Evolutionary conservation across 2,329 filamentous ascomycete genomes (phyloP).

Genomic region (Malbranchea zuffiana): DNA sequence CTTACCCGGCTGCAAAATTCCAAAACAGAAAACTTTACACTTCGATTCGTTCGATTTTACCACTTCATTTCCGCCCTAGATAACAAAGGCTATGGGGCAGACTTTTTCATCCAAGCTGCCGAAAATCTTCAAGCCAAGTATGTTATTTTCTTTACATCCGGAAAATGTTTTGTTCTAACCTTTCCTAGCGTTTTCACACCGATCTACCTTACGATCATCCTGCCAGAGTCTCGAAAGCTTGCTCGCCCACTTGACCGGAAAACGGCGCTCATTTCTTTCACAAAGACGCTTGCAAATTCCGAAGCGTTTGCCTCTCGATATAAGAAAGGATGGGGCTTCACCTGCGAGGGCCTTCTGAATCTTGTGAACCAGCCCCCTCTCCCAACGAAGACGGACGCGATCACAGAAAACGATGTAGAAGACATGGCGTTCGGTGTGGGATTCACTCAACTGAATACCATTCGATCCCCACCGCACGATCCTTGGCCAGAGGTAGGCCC

Average conservation of each 20-base stretch:
- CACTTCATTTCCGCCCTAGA: slow-evolving; percentile 75
- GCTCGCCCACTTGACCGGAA: slow-evolving; percentile 84
- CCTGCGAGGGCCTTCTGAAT: slow-evolving; percentile 78
- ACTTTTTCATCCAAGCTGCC: slow-evolving; percentile 81
- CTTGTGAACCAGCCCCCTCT: slow-evolving; percentile 82
- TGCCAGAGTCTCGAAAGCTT: slow-evolving; percentile 80
- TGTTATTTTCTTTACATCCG: slow-evolving; percentile 16
- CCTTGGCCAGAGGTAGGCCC: slow-evolving; percentile 77
- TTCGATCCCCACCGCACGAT: slow-evolving; percentile 62
- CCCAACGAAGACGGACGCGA: slow-evolving; percentile 60
- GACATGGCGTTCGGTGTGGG: slow-evolving; percentile 91
- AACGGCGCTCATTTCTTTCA: slow-evolving; percentile 81
- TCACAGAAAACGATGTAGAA: slow-evolving; percentile 82
- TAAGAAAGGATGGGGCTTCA: slow-evolving; percentile 82
- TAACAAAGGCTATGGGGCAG: slow-evolving; percentile 74
- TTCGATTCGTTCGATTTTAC: slow-evolving; percentile 87
- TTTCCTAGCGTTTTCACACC: slow-evolving; percentile 50
- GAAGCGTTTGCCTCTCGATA: slow-evolving; percentile 71
- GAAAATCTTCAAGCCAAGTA: slow-evolving; percentile 64
- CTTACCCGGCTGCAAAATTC: slow-evolving; percentile 60
- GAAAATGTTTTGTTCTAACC: slow-evolving; percentile 11
- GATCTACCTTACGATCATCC: slow-evolving; percentile 76
- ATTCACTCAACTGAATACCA: slow-evolving; percentile 87
- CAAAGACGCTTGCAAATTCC: slow-evolving; percentile 82
- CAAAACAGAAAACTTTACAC: slow-evolving; percentile 72